These are phyloP conservation scores for Calycina herbarum DNA, from an alignment of 2,329 filamentous ascomycete genomes.

Conservation along the genomic window DNA sequence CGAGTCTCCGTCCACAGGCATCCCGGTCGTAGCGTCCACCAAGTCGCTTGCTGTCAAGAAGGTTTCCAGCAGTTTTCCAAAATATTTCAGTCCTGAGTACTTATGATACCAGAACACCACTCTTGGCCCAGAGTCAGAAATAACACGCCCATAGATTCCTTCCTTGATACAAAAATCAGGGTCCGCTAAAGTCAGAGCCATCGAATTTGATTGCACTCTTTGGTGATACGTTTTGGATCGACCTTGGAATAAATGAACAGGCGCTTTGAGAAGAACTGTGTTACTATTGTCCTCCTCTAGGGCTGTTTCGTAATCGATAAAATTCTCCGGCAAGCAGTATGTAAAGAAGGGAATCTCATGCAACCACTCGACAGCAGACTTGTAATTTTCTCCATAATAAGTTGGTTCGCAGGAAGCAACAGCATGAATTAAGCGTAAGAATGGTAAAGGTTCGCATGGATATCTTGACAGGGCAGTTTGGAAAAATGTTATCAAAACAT, in stretches of 20 bases:
- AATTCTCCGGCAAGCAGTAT: constrained; percentile 69
- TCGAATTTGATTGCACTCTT: constrained; percentile 17
- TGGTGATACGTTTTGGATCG: constrained; percentile 30
- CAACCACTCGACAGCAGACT: constrained; percentile 61
- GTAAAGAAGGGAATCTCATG: constrained; percentile 73
- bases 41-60: constrained; percentile 57
- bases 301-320: constrained; percentile 73
- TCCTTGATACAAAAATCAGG: constrained; percentile 61
- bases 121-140: constrained; percentile 75
- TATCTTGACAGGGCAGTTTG: constrained; percentile 69
- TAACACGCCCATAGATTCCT: constrained; percentile 68
- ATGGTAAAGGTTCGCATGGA: constrained; percentile 81
- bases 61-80: constrained; percentile 74
- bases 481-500: constrained; percentile 49
- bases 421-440: constrained; percentile 69
- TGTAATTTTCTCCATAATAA: constrained; percentile 39
- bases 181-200: constrained; percentile 35
- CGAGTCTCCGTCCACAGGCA: constrained; percentile 55
- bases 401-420: constrained; percentile 53
- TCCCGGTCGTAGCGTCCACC: constrained; percentile 45
- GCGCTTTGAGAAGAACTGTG: constrained; percentile 65
- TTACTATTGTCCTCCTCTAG: constrained; percentile 87
- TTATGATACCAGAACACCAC: constrained; percentile 72
- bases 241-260: constrained; percentile 63
- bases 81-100: constrained; percentile 77